phyloP scores from a whole-genome alignment of 305 asterid genomes.

The Solanum hybrid region DNA sequence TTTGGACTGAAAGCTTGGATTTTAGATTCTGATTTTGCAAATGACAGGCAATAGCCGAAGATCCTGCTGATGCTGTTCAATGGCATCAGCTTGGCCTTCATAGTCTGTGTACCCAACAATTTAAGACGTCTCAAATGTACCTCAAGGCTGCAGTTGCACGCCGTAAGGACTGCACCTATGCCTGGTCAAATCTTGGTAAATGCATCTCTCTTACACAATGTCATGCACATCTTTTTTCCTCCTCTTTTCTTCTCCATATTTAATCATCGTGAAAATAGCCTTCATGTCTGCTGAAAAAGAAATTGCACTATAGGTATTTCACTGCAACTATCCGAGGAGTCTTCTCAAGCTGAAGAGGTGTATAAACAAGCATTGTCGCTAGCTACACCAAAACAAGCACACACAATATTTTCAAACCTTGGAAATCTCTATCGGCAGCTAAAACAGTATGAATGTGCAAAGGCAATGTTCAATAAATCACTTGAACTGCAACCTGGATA shows the following conservation, averaged over 20 bases:
- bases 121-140: slow-evolving; percentile 61
- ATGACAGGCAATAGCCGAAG: slow-evolving; percentile 76
- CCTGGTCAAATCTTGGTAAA: slow-evolving; percentile 95
- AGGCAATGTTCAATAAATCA: slow-evolving; percentile 88
- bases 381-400: slow-evolving; percentile 66
- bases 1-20: background rate
- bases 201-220: background rate
- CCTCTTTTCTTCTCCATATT: background rate
- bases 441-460: slow-evolving; percentile 52
- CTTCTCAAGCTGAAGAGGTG: slow-evolving; percentile 68
- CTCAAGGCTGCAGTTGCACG: slow-evolving; percentile 79
- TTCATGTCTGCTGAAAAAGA: background rate
- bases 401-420: slow-evolving; percentile 65
- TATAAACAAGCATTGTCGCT: slow-evolving; percentile 64
- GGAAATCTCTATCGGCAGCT: slow-evolving; percentile 80
- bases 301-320: slow-evolving; percentile 53
- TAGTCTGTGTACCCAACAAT: slow-evolving; percentile 73
- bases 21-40: slow-evolving; percentile 1
- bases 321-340: slow-evolving; percentile 69
- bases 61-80: slow-evolving; percentile 83
- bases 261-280: background rate
- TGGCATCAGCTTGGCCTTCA: slow-evolving; percentile 98
- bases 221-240: background rate
- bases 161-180: slow-evolving; percentile 54
- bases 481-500: slow-evolving; percentile 88